These are phyloP conservation scores for Entomortierella beljakovae DNA, from an alignment of 192 early-diverging fungal species.

Conservation along the genomic window DNA sequence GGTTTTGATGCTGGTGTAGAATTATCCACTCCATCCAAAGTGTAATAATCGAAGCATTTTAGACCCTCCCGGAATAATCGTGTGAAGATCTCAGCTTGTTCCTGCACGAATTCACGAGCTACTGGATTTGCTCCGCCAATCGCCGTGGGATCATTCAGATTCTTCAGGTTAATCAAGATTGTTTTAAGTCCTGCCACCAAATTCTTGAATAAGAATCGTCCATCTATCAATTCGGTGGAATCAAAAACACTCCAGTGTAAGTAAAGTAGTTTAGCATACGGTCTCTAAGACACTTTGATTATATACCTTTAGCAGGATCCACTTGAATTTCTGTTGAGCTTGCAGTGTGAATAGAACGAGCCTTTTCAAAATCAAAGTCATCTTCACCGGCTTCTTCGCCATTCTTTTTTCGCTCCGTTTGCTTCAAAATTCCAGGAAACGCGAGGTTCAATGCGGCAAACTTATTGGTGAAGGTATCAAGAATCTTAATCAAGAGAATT, in stretches of 20 bases:
- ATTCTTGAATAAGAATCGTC: conserved; percentile 89
- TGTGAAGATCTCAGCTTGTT: conserved; percentile 80
- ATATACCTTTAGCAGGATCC: conserved; percentile 81
- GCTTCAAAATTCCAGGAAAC: conserved; percentile 70
- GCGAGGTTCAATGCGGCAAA: conserved; percentile 75
- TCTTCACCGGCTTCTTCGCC: conserved; percentile 44
- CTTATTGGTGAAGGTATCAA: conserved; percentile 87
- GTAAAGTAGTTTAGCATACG: not conserved
- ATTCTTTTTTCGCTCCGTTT: conserved; percentile 65
- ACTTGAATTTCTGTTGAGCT: conserved; percentile 58
- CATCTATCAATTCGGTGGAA: conserved; percentile 62
- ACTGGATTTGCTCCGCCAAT: conserved; percentile 58
- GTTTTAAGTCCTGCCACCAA: conserved; percentile 91
- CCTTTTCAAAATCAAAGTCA: conserved; percentile 69
- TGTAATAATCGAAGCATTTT: conserved; percentile 87
- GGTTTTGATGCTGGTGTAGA: conserved; percentile 37
- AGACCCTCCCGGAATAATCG: conserved; percentile 81
- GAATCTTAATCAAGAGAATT: conserved; percentile 80
- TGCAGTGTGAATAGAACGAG: conserved; percentile 65
- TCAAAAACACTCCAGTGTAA: not conserved
- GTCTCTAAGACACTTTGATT: not conserved
- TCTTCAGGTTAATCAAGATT: conserved; percentile 77
- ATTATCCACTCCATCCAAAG: conserved; percentile 70
- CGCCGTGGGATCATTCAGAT: conserved; percentile 71
- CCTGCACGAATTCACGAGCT: conserved; percentile 74